Evolutionary conservation across 1,284 basidiomycete genomes (phyloP), one percentile per base, ranked within the genome.

Genomic region (Trametes sp.): DNA sequence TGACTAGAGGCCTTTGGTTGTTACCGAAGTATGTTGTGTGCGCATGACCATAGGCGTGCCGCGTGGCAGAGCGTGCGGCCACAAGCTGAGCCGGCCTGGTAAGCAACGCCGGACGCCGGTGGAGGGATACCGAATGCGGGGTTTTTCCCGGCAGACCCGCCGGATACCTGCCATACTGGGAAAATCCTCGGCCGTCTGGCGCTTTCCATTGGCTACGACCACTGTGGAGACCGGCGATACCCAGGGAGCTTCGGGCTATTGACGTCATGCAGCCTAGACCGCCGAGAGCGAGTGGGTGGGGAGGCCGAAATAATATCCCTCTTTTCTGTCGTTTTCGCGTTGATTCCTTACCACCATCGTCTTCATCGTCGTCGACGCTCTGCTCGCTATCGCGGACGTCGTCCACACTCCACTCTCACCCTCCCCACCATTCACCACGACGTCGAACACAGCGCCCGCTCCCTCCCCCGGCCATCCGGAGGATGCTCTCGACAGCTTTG

Each of bases 261-360:
- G 66, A 68, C 66, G 66, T 68, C 66, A 68, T 41, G 49, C 4
- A 50, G 66, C 53, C 63, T 59, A 59, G 66, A 50, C 63, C 66
- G 35, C 57, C 56, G 66, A 29, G 61, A 36, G 44, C 24, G 41
- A 41, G 44, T 24, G 57, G 59, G 51, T 33, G 48, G 48, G 28
- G 28, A 26, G 16, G 48, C 48, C 44, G 57, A 60, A 55, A 62
- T 55, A 54, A 59, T 41, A 44, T 50, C 58, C 36, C 36, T 55
- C 54, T 62, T 62, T 64, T 63, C 62, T 38, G 57, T 31, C 41
- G 13, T 29, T 44, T 51, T 64, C 63, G 54, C 54, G 38, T 62
- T 67, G 62, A 54, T 67, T 64, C 60, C 52, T 61, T 14, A 60
- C 66, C 62, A 51, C 58, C 61, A 62, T 61, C 66, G 46, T 57